phyloP scores from a whole-genome alignment of 345 rosid genomes.

The Arabidopsis arenosa region DNA sequence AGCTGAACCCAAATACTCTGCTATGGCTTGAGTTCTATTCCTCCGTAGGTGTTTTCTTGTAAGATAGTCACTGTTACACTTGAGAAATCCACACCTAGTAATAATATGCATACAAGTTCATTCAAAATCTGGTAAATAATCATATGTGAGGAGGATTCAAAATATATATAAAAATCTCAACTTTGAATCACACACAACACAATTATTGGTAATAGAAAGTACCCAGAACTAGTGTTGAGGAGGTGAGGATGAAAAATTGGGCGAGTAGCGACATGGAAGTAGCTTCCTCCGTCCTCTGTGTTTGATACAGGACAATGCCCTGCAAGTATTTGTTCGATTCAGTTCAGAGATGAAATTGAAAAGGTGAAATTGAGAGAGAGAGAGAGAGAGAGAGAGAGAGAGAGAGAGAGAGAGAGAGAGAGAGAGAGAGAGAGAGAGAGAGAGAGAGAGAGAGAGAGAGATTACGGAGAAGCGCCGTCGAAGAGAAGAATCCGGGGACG shows the following conservation, averaged over 20 bases:
- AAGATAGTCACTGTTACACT: constrained; percentile 44
- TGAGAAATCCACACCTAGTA: constrained; percentile 55
- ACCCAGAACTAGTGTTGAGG: constrained; percentile 56
- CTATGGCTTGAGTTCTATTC: constrained; percentile 66
- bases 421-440: neutral
- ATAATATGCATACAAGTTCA: neutral
- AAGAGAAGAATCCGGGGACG: constrained; percentile 61
- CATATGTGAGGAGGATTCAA: neutral
- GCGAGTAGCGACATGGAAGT: constrained; percentile 50
- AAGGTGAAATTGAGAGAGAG: no score
- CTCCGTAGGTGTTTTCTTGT: constrained; percentile 49
- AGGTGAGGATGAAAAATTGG: constrained; percentile 46
- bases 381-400: neutral
- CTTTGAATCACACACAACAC: neutral
- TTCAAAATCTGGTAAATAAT: neutral
- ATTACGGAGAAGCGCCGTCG: constrained; percentile 58
- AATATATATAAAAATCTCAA: neutral
- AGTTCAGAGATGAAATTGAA: neutral
- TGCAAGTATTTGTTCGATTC: constrained; percentile 32
- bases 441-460: neutral
- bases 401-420: constrained; percentile 9
- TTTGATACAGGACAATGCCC: constrained; percentile 55
- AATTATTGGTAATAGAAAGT: constrained; percentile 20
- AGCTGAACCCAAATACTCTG: constrained; percentile 63
- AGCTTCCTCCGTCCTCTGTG: constrained; percentile 53